A percentile compares a stretch with the other conserved stretches of the same genome.
Evolutionary conservation across 345 rosid genomes (phyloP).

Genomic region (Arabidopsis suecica): DNA sequence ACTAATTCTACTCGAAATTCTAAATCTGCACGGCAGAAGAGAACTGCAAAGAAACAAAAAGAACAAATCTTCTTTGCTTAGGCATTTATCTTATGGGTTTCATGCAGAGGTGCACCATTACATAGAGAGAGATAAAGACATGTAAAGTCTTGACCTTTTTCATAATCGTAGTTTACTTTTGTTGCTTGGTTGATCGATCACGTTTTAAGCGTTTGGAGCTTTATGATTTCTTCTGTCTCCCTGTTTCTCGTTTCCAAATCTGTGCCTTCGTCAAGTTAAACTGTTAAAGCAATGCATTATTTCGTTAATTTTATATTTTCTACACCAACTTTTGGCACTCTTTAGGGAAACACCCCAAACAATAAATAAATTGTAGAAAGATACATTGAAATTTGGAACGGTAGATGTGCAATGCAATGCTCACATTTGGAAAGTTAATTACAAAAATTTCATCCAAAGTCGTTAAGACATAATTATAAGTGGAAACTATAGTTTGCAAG

Average conservation of each 20-base stretch:
- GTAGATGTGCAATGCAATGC: slow-evolving; percentile 22
- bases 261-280: neutral
- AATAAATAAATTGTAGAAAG: neutral
- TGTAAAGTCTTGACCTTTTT: slow-evolving; percentile 30
- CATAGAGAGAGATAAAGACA: slow-evolving; percentile 30
- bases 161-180: slow-evolving; percentile 10
- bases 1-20: neutral
- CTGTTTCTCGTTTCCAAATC: neutral
- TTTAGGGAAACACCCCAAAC: slow-evolving; percentile 16
- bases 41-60: neutral
- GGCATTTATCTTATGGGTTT: slow-evolving; percentile 9
- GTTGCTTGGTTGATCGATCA: slow-evolving; percentile 14
- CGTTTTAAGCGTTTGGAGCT: slow-evolving; percentile 16
- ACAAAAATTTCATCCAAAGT: neutral
- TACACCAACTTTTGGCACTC: slow-evolving; percentile 27
- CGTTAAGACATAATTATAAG: neutral
- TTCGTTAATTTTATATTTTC: slow-evolving; percentile 1
- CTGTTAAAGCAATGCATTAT: neutral
- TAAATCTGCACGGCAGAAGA: too few species aligned
- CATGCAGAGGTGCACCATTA: neutral
- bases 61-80: slow-evolving; percentile 13
- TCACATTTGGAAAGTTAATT: neutral
- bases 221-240: neutral
- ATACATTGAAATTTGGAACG: slow-evolving; percentile 9
- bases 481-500: neutral